Base-by-base conservation (phyloP, 176 grass and related monocot species). In the Zea luxurians region DNA sequence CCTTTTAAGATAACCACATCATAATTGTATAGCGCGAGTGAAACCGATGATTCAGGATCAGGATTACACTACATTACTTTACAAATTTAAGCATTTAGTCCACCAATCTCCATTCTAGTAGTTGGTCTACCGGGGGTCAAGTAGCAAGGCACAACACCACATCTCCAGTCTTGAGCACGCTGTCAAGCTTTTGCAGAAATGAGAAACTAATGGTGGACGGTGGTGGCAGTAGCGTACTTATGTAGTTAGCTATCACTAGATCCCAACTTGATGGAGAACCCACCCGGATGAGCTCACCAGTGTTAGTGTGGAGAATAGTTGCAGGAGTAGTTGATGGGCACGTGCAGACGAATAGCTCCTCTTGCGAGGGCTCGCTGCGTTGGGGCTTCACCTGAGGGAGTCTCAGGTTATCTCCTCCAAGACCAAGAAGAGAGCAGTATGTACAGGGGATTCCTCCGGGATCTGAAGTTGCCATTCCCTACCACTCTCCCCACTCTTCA, bases 251-350 rank as follows among this genome's bases (percentile, higher is more conserved):
- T 66, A 77, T 81, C 79, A 86, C 80, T 75, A n/a, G 16, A 86
- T 38, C 88, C 83, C 83, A 65, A 75, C 63, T 20, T 71, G 75
- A 37, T 40, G 59, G 41, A 20, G 68, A 35, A 75, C 27, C 70
- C 46, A 58, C 75, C 70, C 35, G 5, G 75, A 68, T 12, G 57
- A 86, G 74, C 69, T 86, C 86, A 84, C 80, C 64, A 68, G 80
- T 67, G 80, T 83, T 79, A 79, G 84, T 38, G 35, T 75, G 88
- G 83, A 86, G 80, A 86, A 86, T 36, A 48, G 83, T 79, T 79
- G 55, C 88, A 86, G 88, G 88, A 86, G 88, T 86, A 83, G 79
- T 83, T 82, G 61, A 83, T 90, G 88, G 88, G 88, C 88, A 90
- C 88, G 88, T 86, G 88, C 83, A 83, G 83, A 80, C 79, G 17